Base-by-base conservation (phyloP, 495 filamentous ascomycete species). In the Talaromyces thailandensis region DNA sequence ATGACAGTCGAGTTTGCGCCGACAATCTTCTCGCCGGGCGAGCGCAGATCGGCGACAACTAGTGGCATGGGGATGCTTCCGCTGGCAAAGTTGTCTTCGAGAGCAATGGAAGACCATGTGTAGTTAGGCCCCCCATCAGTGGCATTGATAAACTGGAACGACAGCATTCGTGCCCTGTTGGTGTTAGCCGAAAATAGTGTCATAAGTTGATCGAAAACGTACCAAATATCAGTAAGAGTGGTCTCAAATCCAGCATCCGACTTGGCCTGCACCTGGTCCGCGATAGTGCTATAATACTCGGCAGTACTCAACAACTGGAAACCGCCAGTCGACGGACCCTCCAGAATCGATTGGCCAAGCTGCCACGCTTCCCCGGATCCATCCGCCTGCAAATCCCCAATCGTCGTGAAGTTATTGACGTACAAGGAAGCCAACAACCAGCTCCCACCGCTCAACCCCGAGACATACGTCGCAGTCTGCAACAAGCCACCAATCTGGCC, bases 361-460 rank as follows among this genome's bases (percentile, higher is more conserved):
- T 91, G 73, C 91, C 92, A 96, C 18, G 86, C 72, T 31, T 74
- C 76, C 3, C 78, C 81, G 2, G 73, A 53, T 35, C 75, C 69
- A 21, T 81, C 81, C 32, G 84, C 71, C 31, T 86, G 82, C 60
- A 93, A 81, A 50, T 70, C 71, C 40, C 81, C 67, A 51, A 96
- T 81, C 7, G 83, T 85, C 50, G 86, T 87, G 76, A 92, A 96
- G 73, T 96, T 96, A 76, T 96, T 96, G 65, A 86, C 76, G 66
- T 84, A 92, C n/a, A 96, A 79, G 51, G 86, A 90, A 9, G 89
- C 89, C n/a, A 95, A 82, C n/a, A 96, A 76, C 92, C 92, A 96
- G 11, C 86, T 83, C 50, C 92, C 92, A 24, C 92, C 92, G 5
- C 88, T 92, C n/a, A 96, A 77, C 12, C 90, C 92, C 14, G 90